phyloP scores from a whole-genome alignment of 2,329 filamentous ascomycete species.

The Trichoderma sp. region DNA sequence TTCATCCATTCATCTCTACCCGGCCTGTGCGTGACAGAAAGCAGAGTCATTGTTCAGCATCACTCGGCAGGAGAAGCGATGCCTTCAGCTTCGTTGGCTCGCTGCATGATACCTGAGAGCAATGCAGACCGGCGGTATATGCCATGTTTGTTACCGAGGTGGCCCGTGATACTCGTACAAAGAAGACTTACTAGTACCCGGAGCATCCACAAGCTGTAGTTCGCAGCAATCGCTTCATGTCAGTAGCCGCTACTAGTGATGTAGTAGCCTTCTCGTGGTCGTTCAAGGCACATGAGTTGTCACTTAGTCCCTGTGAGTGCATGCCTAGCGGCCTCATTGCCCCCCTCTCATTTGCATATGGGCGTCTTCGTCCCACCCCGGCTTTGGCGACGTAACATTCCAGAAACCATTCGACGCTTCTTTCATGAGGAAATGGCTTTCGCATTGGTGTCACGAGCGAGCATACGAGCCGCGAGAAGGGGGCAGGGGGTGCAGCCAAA shows the following conservation, averaged over 20 bases:
- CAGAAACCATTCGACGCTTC: slow-evolving; percentile 18
- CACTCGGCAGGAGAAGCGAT: background rate
- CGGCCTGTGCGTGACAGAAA: background rate
- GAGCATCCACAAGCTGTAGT: slow-evolving; percentile 15
- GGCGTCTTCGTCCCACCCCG: slow-evolving; percentile 5
- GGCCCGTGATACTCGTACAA: slow-evolving; percentile 5
- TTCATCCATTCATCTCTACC: background rate
- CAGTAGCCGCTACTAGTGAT: slow-evolving; percentile 14
- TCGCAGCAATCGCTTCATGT: slow-evolving; percentile 22
- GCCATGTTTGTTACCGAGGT: background rate
- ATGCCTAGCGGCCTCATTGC: slow-evolving; percentile 13
- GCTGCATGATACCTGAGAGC: background rate
- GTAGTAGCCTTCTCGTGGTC: background rate
- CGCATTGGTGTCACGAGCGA: slow-evolving; percentile 4
- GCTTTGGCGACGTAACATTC: slow-evolving; percentile 22
- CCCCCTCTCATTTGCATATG: background rate
- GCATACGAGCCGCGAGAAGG: slow-evolving; percentile 7
- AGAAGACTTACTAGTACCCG: background rate
- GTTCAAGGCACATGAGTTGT: slow-evolving; percentile 17
- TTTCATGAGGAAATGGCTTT: background rate
- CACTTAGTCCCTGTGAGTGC: slow-evolving; percentile 13
- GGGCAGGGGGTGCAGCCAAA: background rate
- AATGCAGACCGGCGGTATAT: slow-evolving; percentile 13
- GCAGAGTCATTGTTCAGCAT: background rate
- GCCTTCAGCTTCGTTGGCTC: background rate